Evolutionary conservation across 2,329 filamentous ascomycete genomes (phyloP).

Genomic region (Colletotrichum sp.): DNA sequence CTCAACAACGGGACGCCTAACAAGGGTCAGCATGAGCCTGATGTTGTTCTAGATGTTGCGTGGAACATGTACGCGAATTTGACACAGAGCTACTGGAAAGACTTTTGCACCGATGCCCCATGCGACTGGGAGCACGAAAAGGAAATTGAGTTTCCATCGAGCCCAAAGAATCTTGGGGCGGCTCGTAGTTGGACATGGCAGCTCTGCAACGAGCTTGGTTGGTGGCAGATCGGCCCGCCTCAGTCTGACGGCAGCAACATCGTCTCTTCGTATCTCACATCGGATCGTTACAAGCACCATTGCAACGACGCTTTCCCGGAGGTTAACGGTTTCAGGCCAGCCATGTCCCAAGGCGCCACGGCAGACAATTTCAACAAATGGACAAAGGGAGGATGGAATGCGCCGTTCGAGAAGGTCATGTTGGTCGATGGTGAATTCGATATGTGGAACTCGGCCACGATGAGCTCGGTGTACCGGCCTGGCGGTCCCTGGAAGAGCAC

Average conservation of each 20-base stretch:
- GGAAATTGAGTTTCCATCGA: neutral
- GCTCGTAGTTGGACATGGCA: slow-evolving; percentile 6
- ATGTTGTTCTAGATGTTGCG: neutral
- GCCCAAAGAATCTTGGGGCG: neutral
- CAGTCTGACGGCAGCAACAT: slow-evolving; percentile 9
- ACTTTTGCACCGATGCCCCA: neutral
- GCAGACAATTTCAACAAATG: slow-evolving; percentile 8
- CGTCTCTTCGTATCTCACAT: slow-evolving; percentile 2
- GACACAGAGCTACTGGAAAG: neutral
- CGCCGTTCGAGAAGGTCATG: slow-evolving; percentile 12
- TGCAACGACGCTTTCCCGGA: slow-evolving; percentile 3
- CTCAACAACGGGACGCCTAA: neutral
- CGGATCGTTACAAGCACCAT: neutral
- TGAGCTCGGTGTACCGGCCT: slow-evolving; percentile 12
- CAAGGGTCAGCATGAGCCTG: neutral
- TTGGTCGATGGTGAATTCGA: slow-evolving; percentile 17
- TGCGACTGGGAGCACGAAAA: neutral
- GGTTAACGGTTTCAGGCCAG: slow-evolving; percentile 1
- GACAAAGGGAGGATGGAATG: slow-evolving; percentile 9
- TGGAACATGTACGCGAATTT: neutral
- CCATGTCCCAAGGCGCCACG: slow-evolving; percentile 2
- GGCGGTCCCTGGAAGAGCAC: slow-evolving; percentile 3
- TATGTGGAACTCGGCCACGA: slow-evolving; percentile 11
- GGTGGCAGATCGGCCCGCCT: slow-evolving; percentile 9
- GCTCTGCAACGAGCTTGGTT: slow-evolving; percentile 18